A percentile compares a stretch with the other conserved stretches of the same genome.
Conservation (phyloP, 2,329 filamentous ascomycete species). For the Leptographium radiaticola region DNA sequence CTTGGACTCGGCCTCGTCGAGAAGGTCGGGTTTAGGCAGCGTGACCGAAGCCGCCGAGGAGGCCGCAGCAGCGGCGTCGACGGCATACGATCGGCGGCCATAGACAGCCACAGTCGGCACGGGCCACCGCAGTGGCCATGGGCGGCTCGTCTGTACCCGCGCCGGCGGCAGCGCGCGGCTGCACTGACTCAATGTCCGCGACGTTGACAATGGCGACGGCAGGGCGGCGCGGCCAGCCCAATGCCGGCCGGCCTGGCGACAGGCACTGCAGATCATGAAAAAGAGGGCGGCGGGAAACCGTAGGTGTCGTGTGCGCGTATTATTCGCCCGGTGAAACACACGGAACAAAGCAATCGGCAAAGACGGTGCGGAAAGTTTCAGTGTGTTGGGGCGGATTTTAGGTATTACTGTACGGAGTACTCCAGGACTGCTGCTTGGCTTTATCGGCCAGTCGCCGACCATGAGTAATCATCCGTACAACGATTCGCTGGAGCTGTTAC, state of each 20-base stretch:
- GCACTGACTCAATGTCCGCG: neutral
- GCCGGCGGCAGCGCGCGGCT: neutral
- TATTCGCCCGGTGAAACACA: too few species aligned
- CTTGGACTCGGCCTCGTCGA: conserved; percentile 41
- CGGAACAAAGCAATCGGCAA: too few species aligned
- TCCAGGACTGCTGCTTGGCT: neutral
- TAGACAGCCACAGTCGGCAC: neutral
- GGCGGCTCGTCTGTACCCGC: neutral
- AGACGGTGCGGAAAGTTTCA: too few species aligned
- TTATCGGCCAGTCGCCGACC: neutral
- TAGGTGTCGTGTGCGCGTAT: too few species aligned
- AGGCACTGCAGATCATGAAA: neutral
- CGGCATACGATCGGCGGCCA: neutral
- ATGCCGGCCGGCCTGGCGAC: neutral
- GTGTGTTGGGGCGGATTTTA: too few species aligned
- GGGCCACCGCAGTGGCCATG: neutral
- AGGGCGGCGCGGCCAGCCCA: neutral
- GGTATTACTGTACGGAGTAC: too few species aligned
- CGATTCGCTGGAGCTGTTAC: neutral
- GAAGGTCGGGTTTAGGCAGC: conserved; percentile 29
- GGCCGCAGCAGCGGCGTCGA: neutral
- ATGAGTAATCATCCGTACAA: neutral
- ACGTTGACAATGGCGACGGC: neutral
- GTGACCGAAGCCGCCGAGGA: neutral
- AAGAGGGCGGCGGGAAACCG: too few species aligned